phyloP scores from a whole-genome alignment of 2,329 filamentous ascomycete species.

The Trichophyton rubrum region DNA sequence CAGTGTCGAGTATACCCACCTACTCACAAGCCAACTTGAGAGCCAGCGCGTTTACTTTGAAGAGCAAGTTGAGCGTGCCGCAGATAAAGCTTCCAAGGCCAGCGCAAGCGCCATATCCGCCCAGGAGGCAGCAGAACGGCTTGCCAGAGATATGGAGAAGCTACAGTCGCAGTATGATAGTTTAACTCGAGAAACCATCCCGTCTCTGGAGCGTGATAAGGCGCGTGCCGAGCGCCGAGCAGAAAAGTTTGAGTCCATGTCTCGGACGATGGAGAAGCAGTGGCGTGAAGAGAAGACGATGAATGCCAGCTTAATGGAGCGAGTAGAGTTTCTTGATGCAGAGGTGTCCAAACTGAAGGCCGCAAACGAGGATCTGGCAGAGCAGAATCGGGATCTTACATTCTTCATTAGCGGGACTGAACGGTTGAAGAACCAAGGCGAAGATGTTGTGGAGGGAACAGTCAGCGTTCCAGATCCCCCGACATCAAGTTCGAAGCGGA shows the following conservation, averaged over 20 bases:
- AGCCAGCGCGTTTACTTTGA: slow-evolving; percentile 90
- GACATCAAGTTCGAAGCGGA: slow-evolving; percentile 41
- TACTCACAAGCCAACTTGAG: slow-evolving; percentile 85
- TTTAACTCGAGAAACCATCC: slow-evolving; percentile 46
- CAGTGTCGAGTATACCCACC: slow-evolving; percentile 84
- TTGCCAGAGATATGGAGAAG: slow-evolving; percentile 42
- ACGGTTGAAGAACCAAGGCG: slow-evolving; percentile 58
- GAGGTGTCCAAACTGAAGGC: slow-evolving; percentile 45
- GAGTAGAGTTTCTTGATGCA: slow-evolving; percentile 55
- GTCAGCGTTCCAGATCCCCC: slow-evolving; percentile 49
- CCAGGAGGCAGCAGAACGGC: slow-evolving; percentile 54
- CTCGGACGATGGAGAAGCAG: slow-evolving; percentile 60
- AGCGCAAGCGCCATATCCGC: slow-evolving; percentile 38
- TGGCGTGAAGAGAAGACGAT: slow-evolving; percentile 80
- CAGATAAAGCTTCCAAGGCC: slow-evolving; percentile 74
- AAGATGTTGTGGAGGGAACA: slow-evolving; percentile 63
- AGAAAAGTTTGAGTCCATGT: slow-evolving; percentile 60
- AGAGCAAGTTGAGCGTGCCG: slow-evolving; percentile 76
- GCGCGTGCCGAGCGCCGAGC: slow-evolving; percentile 56
- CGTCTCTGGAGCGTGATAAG: slow-evolving; percentile 59
- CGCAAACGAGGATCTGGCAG: slow-evolving; percentile 60
- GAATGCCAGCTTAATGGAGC: slow-evolving; percentile 63
- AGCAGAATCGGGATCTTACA: slow-evolving; percentile 74
- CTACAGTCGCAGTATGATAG: slow-evolving; percentile 45
- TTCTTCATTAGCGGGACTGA: slow-evolving; percentile 81